Conservation (phyloP, 345 rosid genomes). For the Pugionium cornutum region DNA sequence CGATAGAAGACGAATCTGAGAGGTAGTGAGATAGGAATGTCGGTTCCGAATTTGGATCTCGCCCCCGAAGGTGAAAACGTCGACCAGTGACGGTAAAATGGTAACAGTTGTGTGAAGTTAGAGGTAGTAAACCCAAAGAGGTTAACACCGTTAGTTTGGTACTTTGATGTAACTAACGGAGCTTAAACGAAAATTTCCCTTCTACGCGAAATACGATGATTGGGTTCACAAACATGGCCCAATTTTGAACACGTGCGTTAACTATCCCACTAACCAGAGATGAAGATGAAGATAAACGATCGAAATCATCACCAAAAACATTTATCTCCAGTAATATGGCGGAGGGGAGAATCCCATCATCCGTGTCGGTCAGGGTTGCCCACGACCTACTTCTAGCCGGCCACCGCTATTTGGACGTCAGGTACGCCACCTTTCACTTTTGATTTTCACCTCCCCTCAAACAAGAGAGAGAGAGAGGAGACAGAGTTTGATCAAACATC, state of each 20-base stretch:
- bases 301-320: too few species aligned
- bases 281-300: neutral
- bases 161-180: too few species aligned
- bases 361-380: constrained; percentile 83
- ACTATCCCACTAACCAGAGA: too few species aligned
- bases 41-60: constrained; percentile 4
- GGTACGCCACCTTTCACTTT: constrained; percentile 19
- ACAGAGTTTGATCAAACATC: too few species aligned
- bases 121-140: too few species aligned
- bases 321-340: constrained; percentile 22
- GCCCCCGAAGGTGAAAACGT: constrained; percentile 3
- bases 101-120: neutral
- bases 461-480: neutral
- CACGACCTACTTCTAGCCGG: constrained; percentile 84
- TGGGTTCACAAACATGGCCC: too few species aligned
- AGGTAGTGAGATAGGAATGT: constrained; percentile 1
- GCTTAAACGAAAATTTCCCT: too few species aligned
- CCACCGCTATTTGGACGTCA: constrained; percentile 76
- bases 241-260: too few species aligned
- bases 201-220: too few species aligned
- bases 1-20: neutral
- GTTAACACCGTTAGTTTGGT: too few species aligned
- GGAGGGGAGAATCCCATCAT: constrained; percentile 56
- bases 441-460: neutral
- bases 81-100: neutral